Evolutionary conservation across 371 early-diverging fungal species (phyloP).

Genomic region (Rhizomucor miehei): DNA sequence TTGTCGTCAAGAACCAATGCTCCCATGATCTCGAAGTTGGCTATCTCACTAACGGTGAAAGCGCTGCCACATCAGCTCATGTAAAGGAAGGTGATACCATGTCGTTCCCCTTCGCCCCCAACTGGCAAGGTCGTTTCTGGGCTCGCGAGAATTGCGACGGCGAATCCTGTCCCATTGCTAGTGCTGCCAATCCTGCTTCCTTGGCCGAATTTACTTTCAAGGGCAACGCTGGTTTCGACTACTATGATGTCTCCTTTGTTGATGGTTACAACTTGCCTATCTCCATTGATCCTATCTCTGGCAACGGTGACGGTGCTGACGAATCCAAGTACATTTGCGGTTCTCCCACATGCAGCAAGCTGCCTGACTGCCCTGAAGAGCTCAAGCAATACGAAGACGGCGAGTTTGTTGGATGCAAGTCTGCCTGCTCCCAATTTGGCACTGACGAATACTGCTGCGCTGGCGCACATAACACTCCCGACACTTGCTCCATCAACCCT

Average conservation of each 20-base stretch:
- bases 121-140: slow-evolving; percentile 41
- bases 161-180: slow-evolving; percentile 10
- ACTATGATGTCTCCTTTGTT: slow-evolving; percentile 41
- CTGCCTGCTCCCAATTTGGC: slow-evolving; percentile 33
- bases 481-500: slow-evolving; percentile 25
- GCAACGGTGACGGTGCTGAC: slow-evolving; percentile 10
- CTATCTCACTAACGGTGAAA: slow-evolving; percentile 14
- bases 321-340: slow-evolving; percentile 18
- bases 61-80: neutral
- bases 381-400: slow-evolving; percentile 27
- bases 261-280: slow-evolving; percentile 44
- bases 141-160: slow-evolving; percentile 23
- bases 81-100: slow-evolving; percentile 7
- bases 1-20: slow-evolving; percentile 17
- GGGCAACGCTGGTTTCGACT: slow-evolving; percentile 27
- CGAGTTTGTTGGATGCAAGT: slow-evolving; percentile 26
- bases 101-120: slow-evolving; percentile 8
- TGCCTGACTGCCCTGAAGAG: slow-evolving; percentile 30
- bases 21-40: slow-evolving; percentile 11
- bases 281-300: slow-evolving; percentile 19
- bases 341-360: slow-evolving; percentile 18
- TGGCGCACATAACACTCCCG: slow-evolving; percentile 21
- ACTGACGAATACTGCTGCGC: slow-evolving; percentile 35
- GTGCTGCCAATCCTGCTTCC: slow-evolving; percentile 28
- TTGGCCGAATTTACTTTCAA: slow-evolving; percentile 38